phyloP scores from a whole-genome alignment of 2,329 filamentous ascomycete species.

The Talaromyces sp. region DNA sequence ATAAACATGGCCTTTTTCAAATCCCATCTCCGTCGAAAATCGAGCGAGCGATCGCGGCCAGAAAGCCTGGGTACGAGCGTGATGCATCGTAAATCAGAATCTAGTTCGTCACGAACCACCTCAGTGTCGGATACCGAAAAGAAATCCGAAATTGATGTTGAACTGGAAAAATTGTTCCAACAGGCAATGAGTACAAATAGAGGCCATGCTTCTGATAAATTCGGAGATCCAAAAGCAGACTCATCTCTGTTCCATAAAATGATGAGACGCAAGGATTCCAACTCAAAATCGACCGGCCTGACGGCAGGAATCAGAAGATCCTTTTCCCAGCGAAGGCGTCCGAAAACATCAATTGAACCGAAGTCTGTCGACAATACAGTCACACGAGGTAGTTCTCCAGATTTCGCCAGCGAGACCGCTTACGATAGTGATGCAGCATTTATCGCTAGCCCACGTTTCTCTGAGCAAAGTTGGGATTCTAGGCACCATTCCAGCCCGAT shows the following conservation, averaged over 20 bases:
- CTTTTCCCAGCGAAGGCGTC: not conserved
- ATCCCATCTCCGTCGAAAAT: conserved; percentile 7
- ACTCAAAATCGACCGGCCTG: not conserved
- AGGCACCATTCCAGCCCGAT: conserved; percentile 4
- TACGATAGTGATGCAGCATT: conserved; percentile 44
- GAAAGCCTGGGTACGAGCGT: not conserved
- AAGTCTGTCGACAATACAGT: not conserved
- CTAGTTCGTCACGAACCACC: not conserved
- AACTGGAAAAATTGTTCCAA: conserved; percentile 11
- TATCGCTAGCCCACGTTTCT: conserved; percentile 34
- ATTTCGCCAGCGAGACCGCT: conserved; percentile 36
- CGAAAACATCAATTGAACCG: not conserved
- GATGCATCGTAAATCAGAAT: conserved; percentile 1
- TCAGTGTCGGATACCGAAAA: not conserved
- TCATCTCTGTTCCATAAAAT: conserved; percentile 9
- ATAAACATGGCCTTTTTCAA: conserved; percentile 15
- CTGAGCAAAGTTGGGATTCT: conserved; percentile 19
- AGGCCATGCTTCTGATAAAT: not conserved
- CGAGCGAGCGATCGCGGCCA: conserved; percentile 8
- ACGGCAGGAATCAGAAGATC: not conserved
- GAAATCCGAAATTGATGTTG: not conserved
- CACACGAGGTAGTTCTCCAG: conserved; percentile 16
- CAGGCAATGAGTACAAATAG: conserved; percentile 3
- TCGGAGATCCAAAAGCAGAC: not conserved
- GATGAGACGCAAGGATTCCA: not conserved